Base-by-base conservation (phyloP, 306 rosid species). In the Gastrolobium bilobum region DNA sequence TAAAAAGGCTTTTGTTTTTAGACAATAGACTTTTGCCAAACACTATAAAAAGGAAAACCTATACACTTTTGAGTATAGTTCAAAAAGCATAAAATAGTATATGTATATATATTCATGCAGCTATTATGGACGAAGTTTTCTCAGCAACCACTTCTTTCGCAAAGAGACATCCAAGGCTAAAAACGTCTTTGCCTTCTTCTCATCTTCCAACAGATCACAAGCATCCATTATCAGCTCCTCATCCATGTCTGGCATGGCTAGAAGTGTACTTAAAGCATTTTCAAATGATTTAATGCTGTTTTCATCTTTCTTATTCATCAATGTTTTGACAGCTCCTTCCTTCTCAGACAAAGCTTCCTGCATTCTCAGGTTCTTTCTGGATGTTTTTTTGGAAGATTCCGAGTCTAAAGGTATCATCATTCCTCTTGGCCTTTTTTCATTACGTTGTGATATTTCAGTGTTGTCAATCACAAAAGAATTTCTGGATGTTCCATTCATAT, bases 191-290 rank as follows among this genome's bases (percentile, higher is more conserved):
- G 91, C 90, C 65, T 87, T 92, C 68, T 50, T 88, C 76, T 88
- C 97, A 61, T 92, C 93, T 77, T 92, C 93, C 57, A 92, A 83
- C 42, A 90, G 83, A 69, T 92, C 97, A 73, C 92, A 90, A 7
- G 97, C 94, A 81, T 90, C 94, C 78, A 92, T 85, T 75, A 85
- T 76, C 1, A 92, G 87, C 76, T 90, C 94, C 8, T 92, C 93
- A 61, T 90, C 94, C 39, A 92, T 80, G 68, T 87, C 93, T 0
- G 93, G 90, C 71, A 90, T 64, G 35, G 89, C 90, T 78, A 86
- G 97, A 68, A 92, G 91, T 4, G 85, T 93, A 82, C 82, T 85
- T 9, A 90, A 39, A 38, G 97, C 97, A 71, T 82, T 70, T 78
- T 83, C 93, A 14, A 87, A 71, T 37, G 85, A 61, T 67, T 63